Conservation (phyloP, 2,329 filamentous ascomycete species). For the Colletotrichum sp. region DNA sequence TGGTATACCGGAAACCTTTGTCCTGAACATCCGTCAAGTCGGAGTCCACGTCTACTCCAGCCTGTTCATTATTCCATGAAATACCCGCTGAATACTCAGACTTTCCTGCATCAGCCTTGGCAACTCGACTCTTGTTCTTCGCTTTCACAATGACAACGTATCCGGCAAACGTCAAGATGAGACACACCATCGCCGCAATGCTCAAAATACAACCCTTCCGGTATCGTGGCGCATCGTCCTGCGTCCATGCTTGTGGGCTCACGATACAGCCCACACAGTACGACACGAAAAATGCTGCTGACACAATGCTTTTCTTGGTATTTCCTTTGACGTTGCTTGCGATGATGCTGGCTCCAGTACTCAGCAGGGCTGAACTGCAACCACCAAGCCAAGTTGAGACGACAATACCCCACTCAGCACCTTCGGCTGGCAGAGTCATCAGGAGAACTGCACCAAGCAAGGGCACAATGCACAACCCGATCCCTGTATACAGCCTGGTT, state of each 20-base stretch:
- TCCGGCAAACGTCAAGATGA: background rate
- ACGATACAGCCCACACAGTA: constrained; percentile 30
- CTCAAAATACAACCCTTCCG: constrained; percentile 24
- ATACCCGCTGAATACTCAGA: background rate
- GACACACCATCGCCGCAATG: constrained; percentile 21
- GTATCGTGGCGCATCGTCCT: constrained; percentile 25
- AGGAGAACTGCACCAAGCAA: constrained; percentile 18
- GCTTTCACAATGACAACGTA: background rate
- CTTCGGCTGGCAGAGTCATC: constrained; percentile 7
- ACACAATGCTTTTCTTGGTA: constrained; percentile 31
- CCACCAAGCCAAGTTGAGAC: constrained; percentile 28
- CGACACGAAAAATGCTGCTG: constrained; percentile 27
- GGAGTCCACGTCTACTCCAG: constrained; percentile 9
- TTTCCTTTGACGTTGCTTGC: constrained; percentile 32
- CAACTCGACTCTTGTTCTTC: background rate
- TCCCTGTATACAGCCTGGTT: constrained; percentile 29
- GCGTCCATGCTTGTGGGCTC: constrained; percentile 26
- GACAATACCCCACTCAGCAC: constrained; percentile 26
- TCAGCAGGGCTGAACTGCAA: constrained; percentile 15
- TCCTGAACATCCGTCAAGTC: constrained; percentile 28
- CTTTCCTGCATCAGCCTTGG: background rate
- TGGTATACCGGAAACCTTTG: constrained; percentile 27
- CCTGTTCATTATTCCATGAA: background rate
- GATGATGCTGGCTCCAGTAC: constrained; percentile 24
- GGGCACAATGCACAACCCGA: background rate